Percentiles rank a stretch among this genome's conserved stretches.
Evolutionary conservation across 805 yeast genomes (phyloP).

Genomic region (Myxozyma lipomycoides): DNA sequence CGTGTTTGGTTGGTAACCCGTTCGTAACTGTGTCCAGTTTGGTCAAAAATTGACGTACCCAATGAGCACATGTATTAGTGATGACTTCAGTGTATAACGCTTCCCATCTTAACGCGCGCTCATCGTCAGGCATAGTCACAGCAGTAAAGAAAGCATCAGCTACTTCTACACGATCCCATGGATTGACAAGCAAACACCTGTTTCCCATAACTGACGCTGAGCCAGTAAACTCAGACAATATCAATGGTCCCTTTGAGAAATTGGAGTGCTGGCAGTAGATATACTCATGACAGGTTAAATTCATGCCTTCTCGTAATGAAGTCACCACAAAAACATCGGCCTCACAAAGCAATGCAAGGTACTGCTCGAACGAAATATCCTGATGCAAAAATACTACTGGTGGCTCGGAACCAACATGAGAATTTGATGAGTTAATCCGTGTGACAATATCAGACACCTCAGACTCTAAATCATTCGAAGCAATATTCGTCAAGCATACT

Average conservation of each 20-base stretch:
- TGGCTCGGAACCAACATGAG: constrained; percentile 66
- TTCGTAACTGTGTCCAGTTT: constrained; percentile 6
- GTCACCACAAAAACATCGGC: constrained; percentile 87
- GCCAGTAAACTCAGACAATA: constrained; percentile 91
- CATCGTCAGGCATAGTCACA: constrained; percentile 60
- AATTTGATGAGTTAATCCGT: constrained; percentile 68
- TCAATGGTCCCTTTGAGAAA: constrained; percentile 57
- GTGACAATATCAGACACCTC: constrained; percentile 75
- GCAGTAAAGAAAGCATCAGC: constrained; percentile 60
- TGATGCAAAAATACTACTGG: constrained; percentile 76
- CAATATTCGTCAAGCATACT: constrained; percentile 61
- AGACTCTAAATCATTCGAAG: constrained; percentile 57
- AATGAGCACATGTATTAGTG: constrained; percentile 26
- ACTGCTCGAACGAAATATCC: constrained; percentile 85
- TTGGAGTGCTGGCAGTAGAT: constrained; percentile 58
- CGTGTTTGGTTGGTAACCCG: background rate
- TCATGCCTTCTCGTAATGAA: constrained; percentile 95
- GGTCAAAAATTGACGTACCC: constrained; percentile 24
- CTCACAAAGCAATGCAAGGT: constrained; percentile 76
- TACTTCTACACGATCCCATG: constrained; percentile 77
- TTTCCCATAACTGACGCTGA: constrained; percentile 72
- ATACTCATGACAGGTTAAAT: constrained; percentile 92
- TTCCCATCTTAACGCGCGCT: constrained; percentile 59
- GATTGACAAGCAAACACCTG: constrained; percentile 75
- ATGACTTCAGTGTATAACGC: constrained; percentile 22